Conservation (phyloP, 2,329 filamentous ascomycete genomes). For the Tolypocladium endophyticum region DNA sequence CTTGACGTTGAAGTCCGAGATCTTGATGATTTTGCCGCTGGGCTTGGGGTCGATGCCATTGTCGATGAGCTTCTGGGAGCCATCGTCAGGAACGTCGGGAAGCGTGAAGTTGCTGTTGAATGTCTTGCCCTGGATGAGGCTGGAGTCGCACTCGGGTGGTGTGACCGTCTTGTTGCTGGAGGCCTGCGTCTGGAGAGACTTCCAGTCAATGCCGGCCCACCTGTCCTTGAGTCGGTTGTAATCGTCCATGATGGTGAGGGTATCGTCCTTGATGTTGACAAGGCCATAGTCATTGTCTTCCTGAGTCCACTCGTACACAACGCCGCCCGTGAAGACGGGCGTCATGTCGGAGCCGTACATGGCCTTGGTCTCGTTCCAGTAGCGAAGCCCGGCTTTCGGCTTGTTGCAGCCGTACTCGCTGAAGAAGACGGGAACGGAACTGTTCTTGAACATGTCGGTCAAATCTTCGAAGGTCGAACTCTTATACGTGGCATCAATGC, state of each 20-base stretch:
- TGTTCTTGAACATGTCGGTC: conserved; percentile 52
- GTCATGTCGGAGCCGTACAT: conserved; percentile 66
- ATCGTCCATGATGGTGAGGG: conserved; percentile 49
- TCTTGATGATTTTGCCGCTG: conserved; percentile 55
- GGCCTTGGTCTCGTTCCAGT: conserved; percentile 64
- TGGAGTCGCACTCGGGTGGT: conserved; percentile 52
- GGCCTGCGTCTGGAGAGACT: conserved; percentile 52
- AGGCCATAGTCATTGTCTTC: conserved; percentile 59
- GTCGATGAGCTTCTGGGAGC: conserved; percentile 62
- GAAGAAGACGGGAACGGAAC: conserved; percentile 68
- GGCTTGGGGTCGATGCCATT: conserved; percentile 60
- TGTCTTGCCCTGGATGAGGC: conserved; percentile 54
- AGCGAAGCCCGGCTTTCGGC: conserved; percentile 53
- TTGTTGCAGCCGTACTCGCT: conserved; percentile 74
- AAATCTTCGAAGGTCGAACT: conserved; percentile 53
- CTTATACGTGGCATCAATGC: conserved; percentile 46
- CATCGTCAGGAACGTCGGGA: conserved; percentile 51
- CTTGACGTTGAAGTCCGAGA: conserved; percentile 52
- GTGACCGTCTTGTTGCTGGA: conserved; percentile 36
- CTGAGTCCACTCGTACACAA: conserved; percentile 74
- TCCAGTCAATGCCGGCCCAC: conserved; percentile 65
- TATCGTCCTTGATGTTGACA: conserved; percentile 49
- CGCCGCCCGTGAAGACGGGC: conserved; percentile 57
- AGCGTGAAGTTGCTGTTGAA: conserved; percentile 77
- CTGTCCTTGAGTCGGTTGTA: conserved; percentile 66